Percentiles rank a stretch among this genome's conserved stretches.
These are phyloP conservation scores for Exophiala bonariae DNA, from an alignment of 2,329 filamentous ascomycete genomes.

Conservation along the genomic window DNA sequence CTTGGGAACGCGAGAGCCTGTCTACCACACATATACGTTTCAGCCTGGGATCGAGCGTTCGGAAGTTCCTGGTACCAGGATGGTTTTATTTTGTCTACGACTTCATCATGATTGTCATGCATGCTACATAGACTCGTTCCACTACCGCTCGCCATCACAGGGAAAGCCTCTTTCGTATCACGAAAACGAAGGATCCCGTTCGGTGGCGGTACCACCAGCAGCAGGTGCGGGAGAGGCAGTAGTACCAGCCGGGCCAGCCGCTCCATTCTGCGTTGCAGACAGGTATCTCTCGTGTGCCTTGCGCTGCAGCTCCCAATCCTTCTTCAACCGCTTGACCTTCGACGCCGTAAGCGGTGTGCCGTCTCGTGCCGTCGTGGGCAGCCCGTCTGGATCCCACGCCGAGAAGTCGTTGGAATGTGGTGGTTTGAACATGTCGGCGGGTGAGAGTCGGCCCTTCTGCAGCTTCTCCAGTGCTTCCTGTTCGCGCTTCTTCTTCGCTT, in stretches of 20 bases:
- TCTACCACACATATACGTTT: no score
- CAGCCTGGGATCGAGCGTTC: no score
- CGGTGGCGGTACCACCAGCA: no score
- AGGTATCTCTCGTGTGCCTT: conserved; percentile 71
- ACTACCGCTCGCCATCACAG: no score
- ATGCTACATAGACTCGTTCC: no score
- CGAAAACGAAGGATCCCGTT: no score
- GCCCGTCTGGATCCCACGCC: conserved; percentile 78
- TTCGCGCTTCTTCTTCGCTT: conserved; percentile 59
- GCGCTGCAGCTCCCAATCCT: conserved; percentile 89
- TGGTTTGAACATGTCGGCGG: conserved; percentile 58
- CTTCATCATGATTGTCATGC: no score
- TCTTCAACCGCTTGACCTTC: conserved; percentile 76
- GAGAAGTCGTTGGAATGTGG: conserved; percentile 59
- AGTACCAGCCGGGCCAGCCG: background rate
- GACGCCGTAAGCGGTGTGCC: conserved; percentile 81
- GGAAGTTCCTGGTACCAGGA: no score
- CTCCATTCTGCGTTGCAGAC: conserved; percentile 19
- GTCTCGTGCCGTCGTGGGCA: conserved; percentile 75
- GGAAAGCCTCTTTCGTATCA: no score
- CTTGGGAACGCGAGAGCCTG: no score
- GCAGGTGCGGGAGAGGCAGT: background rate
- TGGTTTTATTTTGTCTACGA: no score
- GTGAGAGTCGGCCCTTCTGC: conserved; percentile 59
- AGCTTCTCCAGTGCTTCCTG: conserved; percentile 53